Percentiles rank a stretch among this genome's conserved stretches.
These are phyloP conservation scores for Clathrus columnatus DNA, from an alignment of 768 basidiomycete species.

Conservation along the genomic window DNA sequence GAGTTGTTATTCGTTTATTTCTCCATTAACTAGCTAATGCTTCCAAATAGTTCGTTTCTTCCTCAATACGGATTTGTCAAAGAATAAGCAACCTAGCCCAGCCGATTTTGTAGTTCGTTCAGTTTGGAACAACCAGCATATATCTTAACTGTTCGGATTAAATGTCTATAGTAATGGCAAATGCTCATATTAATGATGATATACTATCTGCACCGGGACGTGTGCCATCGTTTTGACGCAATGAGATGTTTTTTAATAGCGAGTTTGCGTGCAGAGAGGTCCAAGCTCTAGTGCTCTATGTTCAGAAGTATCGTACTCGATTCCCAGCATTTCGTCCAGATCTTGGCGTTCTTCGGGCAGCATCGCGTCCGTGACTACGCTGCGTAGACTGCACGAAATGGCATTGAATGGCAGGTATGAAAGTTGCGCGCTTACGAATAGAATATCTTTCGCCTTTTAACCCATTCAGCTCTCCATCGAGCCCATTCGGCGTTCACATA, in stretches of 20 bases:
- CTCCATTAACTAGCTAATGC: background rate
- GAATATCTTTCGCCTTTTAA: constrained; percentile 66
- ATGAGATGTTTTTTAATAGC: background rate
- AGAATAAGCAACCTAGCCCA: constrained; percentile 28
- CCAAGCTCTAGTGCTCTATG: constrained; percentile 57
- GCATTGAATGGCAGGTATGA: background rate
- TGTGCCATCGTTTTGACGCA: no score
- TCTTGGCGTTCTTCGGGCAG: constrained; percentile 53
- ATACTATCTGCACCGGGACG: background rate
- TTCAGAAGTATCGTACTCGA: constrained; percentile 70
- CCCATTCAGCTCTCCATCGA: constrained; percentile 79
- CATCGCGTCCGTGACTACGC: constrained; percentile 57
- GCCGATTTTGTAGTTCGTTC: constrained; percentile 42
- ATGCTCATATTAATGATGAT: background rate
- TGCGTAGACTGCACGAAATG: constrained; percentile 53
- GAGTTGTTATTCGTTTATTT: background rate
- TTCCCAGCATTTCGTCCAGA: constrained; percentile 73
- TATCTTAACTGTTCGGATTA: constrained; percentile 6
- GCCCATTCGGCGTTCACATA: constrained; percentile 66
- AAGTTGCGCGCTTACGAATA: constrained; percentile 30
- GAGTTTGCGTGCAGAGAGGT: constrained; percentile 40
- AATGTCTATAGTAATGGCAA: background rate
- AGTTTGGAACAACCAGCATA: constrained; percentile 45
- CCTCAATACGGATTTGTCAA: constrained; percentile 32
- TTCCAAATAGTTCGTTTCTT: constrained; percentile 33